A percentile compares a stretch with the other conserved stretches of the same genome.
Evolutionary conservation across 2,329 filamentous ascomycete species (phyloP).

Genomic region (Claviceps capensis): DNA sequence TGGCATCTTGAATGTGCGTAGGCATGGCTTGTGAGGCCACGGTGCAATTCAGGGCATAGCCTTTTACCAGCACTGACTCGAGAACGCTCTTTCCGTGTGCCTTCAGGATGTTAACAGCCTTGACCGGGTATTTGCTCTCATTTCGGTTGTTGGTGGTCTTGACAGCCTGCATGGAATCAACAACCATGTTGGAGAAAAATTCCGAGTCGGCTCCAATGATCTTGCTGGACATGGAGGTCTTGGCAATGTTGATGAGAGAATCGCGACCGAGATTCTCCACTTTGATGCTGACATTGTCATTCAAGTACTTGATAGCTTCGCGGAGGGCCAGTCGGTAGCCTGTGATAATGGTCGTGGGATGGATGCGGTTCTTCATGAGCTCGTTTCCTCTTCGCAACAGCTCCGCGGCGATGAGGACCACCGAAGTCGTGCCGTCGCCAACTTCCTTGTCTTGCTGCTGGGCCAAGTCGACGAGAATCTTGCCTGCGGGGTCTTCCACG

Average conservation of each 20-base stretch:
- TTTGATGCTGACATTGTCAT: constrained; percentile 93
- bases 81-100: constrained; percentile 86
- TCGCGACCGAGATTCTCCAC: constrained; percentile 85
- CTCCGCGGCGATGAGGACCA: constrained; percentile 93
- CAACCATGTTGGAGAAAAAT: constrained; percentile 95
- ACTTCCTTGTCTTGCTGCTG: constrained; percentile 99
- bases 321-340: constrained; percentile 90
- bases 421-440: constrained; percentile 93
- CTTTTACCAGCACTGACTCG: constrained; percentile 85
- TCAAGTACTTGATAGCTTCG: constrained; percentile 97
- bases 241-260: constrained; percentile 86
- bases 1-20: constrained; percentile 81
- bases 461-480: constrained; percentile 93
- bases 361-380: constrained; percentile 98
- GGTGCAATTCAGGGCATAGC: constrained; percentile 96
- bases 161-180: constrained; percentile 90
- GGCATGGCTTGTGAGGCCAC: constrained; percentile 97
- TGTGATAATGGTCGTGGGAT: constrained; percentile 97
- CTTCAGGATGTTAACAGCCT: constrained; percentile 97
- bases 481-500: constrained; percentile 94
- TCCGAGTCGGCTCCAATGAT: constrained; percentile 93
- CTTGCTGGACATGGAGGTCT: constrained; percentile 98
- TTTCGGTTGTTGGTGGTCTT: constrained; percentile 83
- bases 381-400: constrained; percentile 89
- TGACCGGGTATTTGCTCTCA: constrained; percentile 94